phyloP scores from a whole-genome alignment of 2,329 filamentous ascomycete species.

The Dothideomycetes sp. region DNA sequence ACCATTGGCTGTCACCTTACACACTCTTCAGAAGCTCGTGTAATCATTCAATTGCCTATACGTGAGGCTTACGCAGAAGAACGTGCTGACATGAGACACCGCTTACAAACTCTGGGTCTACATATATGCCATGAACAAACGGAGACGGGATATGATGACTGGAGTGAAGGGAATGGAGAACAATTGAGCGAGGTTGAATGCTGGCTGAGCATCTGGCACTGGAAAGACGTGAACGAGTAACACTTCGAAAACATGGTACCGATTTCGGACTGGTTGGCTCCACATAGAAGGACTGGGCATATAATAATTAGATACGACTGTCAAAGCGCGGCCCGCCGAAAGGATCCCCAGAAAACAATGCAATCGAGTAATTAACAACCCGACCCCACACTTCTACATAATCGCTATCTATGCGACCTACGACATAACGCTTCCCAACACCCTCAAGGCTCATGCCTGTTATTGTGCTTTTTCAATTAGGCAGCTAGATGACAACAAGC shows the following conservation, averaged over 20 bases:
- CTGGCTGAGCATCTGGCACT: slow-evolving; percentile 58
- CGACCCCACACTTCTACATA: no score
- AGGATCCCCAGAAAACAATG: no score
- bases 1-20: slow-evolving; percentile 62
- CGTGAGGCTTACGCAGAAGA: slow-evolving; percentile 62
- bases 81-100: slow-evolving; percentile 50
- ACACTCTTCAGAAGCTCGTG: slow-evolving; percentile 47
- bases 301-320: no score
- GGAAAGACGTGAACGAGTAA: slow-evolving; percentile 18
- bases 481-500: slow-evolving; percentile 5
- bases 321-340: no score
- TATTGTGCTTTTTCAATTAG: no score
- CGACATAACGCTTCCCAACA: no score
- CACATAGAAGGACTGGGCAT: no score
- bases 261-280: no score
- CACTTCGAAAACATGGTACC: no score
- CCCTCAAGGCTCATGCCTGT: no score
- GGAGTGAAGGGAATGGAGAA: slow-evolving; percentile 47
- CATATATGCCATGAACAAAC: slow-evolving; percentile 51
- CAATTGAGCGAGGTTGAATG: slow-evolving; percentile 46
- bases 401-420: no score
- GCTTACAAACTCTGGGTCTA: slow-evolving; percentile 49
- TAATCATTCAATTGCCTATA: slow-evolving; percentile 72
- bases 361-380: no score
- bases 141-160: slow-evolving; percentile 63